Evolutionary conservation across 345 rosid species (phyloP), one percentile per base, ranked within the genome.

Genomic region (Heritiera fomes): DNA sequence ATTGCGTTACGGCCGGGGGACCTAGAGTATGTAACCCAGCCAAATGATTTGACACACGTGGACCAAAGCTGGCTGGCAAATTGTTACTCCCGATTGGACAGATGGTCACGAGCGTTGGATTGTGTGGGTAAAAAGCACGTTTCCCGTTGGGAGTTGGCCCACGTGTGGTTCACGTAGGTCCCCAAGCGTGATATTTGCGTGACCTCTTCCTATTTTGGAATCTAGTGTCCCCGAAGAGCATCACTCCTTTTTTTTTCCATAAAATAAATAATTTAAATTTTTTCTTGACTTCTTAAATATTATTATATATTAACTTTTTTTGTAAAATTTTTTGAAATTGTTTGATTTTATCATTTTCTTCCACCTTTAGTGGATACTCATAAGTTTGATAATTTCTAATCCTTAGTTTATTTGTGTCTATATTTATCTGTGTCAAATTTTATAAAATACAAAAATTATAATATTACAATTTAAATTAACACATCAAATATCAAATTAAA

Each of bases 161-260:
- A 80, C 85, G 81, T 83, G 85, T 85, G 73, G 56, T 52, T 17
- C 82, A 55, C 77, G 80, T 81, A 75, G 78, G 67, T 61, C 65
- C 82, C 66, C 79, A 68, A 85, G 82, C 84, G 82, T 83, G 92
- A 83, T 83, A 53, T 72, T 15, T 53, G 63, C 47, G 20, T 38
- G 76, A 18, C 63, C 47, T 34, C 76, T 72, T 72, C n/a, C 76
- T 34, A 34, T n/a, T 11, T 34, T 53, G 76, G 76, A 53, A 72
- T 72, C 75, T 72, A 34, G 1, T 18, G 47, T 52, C 62, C 5
- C 75, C 45, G 8, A 72, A 53, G 62, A 34, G 4, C 9, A 32
- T 18, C 38, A 8, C 47, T 50, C 11, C 17, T 56, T 17, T 52
- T 32, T 3, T 14, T 5, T 41, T 41, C 14, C 7, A 28, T 2